Evolutionary conservation across 1,284 basidiomycete genomes (phyloP).

Genomic region (Cryptococcus sp.): DNA sequence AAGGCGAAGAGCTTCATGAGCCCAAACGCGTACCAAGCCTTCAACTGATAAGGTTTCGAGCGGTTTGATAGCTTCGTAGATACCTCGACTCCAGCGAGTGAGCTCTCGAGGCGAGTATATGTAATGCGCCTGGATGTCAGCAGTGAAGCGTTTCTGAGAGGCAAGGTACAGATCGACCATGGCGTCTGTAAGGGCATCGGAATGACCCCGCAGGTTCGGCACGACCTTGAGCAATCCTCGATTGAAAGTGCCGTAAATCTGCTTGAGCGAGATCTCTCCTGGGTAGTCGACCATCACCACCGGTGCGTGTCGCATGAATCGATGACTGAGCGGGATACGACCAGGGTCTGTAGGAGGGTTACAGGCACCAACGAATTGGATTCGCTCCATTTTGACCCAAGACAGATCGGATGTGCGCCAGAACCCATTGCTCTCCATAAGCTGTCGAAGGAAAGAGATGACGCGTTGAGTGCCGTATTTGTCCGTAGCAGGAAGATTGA

Average conservation of each 20-base stretch:
- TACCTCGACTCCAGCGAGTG: constrained; percentile 95
- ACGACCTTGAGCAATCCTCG: constrained; percentile 94
- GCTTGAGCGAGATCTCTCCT: constrained; percentile 92
- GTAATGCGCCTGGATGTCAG: constrained; percentile 96
- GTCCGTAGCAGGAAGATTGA: constrained; percentile 95
- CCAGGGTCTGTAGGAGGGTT: constrained; percentile 99
- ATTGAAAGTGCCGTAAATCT: constrained; percentile 99
- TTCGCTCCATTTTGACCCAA: constrained; percentile 96
- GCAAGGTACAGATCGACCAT: constrained; percentile 97
- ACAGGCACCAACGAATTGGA: constrained; percentile 99
- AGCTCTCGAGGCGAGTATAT: constrained; percentile 99
- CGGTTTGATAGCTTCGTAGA: constrained; percentile 94
- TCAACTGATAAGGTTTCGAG: constrained; percentile 88
- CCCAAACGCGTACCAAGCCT: constrained; percentile 96
- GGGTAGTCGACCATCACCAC: constrained; percentile 99
- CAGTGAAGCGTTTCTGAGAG: constrained; percentile 92
- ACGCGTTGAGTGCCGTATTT: constrained; percentile 99
- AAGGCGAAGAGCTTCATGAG: constrained; percentile 93
- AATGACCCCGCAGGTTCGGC: constrained; percentile 87
- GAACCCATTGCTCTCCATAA: constrained; percentile 93
- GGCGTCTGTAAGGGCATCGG: constrained; percentile 92
- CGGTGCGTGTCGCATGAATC: constrained; percentile 96
- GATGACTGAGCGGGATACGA: constrained; percentile 93
- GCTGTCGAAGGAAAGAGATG: constrained; percentile 96
- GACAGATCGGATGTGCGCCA: constrained; percentile 94